Percentiles rank a stretch among this genome's conserved stretches.
Conservation (phyloP, 2,329 filamentous ascomycete genomes). For the Zymoseptoria pseudotritici region DNA sequence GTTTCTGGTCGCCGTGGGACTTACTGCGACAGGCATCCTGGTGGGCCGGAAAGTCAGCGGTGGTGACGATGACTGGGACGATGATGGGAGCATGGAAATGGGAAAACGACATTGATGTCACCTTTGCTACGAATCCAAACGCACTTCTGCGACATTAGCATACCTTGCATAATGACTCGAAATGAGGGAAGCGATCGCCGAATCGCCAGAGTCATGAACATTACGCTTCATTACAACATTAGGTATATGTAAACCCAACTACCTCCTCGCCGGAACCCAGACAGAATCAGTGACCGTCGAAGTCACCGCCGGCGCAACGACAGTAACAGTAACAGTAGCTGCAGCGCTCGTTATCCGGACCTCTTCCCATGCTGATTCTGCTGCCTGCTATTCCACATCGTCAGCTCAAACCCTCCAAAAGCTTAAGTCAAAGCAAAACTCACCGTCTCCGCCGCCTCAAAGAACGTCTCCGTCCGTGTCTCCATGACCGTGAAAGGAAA, state of each 20-base stretch:
- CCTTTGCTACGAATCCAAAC: not conserved
- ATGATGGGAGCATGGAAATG: conserved; percentile 49
- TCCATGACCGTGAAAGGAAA: not conserved
- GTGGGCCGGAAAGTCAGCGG: conserved; percentile 56
- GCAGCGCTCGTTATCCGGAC: not conserved
- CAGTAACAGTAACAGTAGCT: not conserved
- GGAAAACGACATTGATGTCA: conserved; percentile 55
- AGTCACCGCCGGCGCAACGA: not conserved
- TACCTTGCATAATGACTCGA: not conserved
- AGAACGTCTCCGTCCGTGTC: not conserved
- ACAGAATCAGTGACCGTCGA: not conserved
- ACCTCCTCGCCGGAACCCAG: not conserved
- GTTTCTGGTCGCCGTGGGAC: conserved; percentile 63
- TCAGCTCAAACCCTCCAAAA: not conserved
- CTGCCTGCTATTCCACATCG: not conserved
- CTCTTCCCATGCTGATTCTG: not conserved
- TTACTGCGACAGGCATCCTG: conserved; percentile 66
- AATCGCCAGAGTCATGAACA: not conserved
- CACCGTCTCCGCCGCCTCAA: not conserved
- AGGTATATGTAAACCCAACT: not conserved
- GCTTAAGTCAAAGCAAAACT: not conserved
- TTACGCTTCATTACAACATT: not conserved
- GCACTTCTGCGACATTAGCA: not conserved
- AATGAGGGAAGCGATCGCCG: not conserved
- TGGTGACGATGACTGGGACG: conserved; percentile 34